phyloP scores from a whole-genome alignment of 371 early-diverging fungal genomes.

The Mortierella sp. region DNA sequence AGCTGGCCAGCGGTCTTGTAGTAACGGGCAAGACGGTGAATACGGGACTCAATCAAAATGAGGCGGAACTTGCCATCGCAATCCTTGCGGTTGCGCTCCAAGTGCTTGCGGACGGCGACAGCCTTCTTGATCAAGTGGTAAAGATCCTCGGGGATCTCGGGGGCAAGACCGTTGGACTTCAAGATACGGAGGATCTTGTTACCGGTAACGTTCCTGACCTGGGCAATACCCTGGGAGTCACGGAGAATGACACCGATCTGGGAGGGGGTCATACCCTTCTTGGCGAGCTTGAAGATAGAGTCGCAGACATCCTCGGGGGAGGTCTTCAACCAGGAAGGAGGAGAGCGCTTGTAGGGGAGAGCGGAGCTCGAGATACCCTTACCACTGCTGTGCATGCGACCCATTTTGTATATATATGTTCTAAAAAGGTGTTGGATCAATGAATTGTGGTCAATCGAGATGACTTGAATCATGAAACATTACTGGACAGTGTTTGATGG shows the following conservation, averaged over 20 bases:
- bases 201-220: slow-evolving; percentile 96
- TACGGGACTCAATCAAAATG: slow-evolving; percentile 98
- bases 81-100: slow-evolving; percentile 99
- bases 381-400: slow-evolving; percentile 94
- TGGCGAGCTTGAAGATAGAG: slow-evolving; percentile 98
- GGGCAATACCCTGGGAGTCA: slow-evolving; percentile 98
- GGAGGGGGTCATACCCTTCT: slow-evolving; percentile 99
- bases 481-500: too few species aligned
- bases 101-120: slow-evolving; percentile 98
- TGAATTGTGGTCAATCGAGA: background rate
- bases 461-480: too few species aligned
- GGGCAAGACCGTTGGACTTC: slow-evolving; percentile 92
- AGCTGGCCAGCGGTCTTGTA: slow-evolving; percentile 99
- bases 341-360: slow-evolving; percentile 98
- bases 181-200: slow-evolving; percentile 97
- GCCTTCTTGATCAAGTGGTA: slow-evolving; percentile 99
- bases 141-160: slow-evolving; percentile 99
- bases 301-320: slow-evolving; percentile 97
- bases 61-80: slow-evolving; percentile 99
- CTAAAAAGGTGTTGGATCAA: background rate
- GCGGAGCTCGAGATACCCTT: slow-evolving; percentile 99
- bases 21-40: slow-evolving; percentile 99
- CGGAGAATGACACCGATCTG: slow-evolving; percentile 97
- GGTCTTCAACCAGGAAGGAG: slow-evolving; percentile 98
- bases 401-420: slow-evolving; percentile 67